Base-by-base conservation (phyloP, 2,329 filamentous ascomycete genomes). In the Endoconidiophora polonica region DNA sequence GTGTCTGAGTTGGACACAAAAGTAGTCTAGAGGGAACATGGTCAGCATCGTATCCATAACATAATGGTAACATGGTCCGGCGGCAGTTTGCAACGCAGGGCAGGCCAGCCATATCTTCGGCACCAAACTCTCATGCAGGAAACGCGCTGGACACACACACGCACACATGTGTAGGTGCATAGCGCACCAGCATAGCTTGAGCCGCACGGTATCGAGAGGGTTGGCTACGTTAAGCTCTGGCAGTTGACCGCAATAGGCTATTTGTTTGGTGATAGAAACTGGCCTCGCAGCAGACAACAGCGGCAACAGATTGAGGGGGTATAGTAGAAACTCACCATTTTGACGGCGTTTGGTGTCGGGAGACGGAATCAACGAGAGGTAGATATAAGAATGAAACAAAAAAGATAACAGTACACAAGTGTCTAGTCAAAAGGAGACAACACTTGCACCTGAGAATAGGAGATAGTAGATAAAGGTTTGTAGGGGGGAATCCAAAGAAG, bases 1-100 rank as follows among this genome's bases (percentile, higher is more conserved):
- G 46, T 53, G 10, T 45, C 51, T 23, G 51, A 49, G 45, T 40
- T 53, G 10, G 51, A 53, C 41, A 40, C 47, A 38, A 53, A 47
- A 41, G 47, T 41, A 49, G 51, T 22, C 51, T 53, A 14, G 20
- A 26, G 22, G 12, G 29, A 33, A 33, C 29, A 33, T 22, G n/a
- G 50, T 52, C 48, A 52, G 50, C 45, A 44, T 52, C 22, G 16
- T 26, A 29, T 45, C 29, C 33, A 44, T 40, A 14, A 39, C 10
- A 37, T 37, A 24, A 33, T 33, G 29, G 29, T 33, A 33, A 33
- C 26, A 44, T 44, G 14, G 42, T 7, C 29, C 12, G 29, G 7
- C 12, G 29, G 29, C 12, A 5, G 9, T 33, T 33, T 33, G 9
- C 29, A 9, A 7, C 12, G 29, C 29, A 33, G 29, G 29, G 29